These are phyloP conservation scores for Paraphaeosphaeria minitans DNA, from an alignment of 2,329 filamentous ascomycete genomes.

Conservation along the genomic window DNA sequence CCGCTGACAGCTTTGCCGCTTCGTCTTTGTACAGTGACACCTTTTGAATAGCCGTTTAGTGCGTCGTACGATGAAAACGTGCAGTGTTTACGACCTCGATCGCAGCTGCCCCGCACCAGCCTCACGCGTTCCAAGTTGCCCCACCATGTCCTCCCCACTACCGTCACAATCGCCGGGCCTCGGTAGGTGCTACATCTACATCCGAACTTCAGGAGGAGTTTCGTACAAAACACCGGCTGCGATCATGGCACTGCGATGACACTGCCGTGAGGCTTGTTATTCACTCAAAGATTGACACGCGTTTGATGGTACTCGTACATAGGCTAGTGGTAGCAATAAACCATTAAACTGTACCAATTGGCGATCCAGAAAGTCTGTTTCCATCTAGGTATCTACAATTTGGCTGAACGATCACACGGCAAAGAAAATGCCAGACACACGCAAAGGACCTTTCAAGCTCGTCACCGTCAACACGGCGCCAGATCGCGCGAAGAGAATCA, in stretches of 20 bases:
- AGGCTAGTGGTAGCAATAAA: neutral
- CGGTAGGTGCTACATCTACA: constrained; percentile 8
- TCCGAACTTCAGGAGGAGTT: neutral
- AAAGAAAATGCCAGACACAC: constrained; percentile 2
- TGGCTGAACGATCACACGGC: neutral
- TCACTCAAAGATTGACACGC: neutral
- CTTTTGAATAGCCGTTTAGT: neutral
- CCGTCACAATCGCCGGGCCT: constrained; percentile 2
- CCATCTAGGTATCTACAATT: neutral
- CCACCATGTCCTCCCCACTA: constrained; percentile 2
- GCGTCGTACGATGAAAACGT: neutral
- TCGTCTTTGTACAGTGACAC: neutral
- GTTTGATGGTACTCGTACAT: neutral
- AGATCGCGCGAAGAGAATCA: constrained; percentile 66
- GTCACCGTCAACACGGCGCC: constrained; percentile 72
- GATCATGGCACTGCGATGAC: neutral
- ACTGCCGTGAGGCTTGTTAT: neutral
- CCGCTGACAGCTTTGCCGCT: neutral
- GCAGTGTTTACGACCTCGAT: neutral
- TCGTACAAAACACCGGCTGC: constrained; percentile 7
- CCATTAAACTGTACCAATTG: neutral
- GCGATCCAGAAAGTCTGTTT: neutral
- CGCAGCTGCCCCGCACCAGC: constrained; percentile 8
- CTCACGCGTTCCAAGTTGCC: constrained; percentile 5
- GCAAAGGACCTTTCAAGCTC: constrained; percentile 62